A percentile compares a stretch with the other conserved stretches of the same genome.
These are phyloP conservation scores for Vanderwaltozyma yarrowii DNA, from an alignment of 805 yeast species.

Conservation along the genomic window DNA sequence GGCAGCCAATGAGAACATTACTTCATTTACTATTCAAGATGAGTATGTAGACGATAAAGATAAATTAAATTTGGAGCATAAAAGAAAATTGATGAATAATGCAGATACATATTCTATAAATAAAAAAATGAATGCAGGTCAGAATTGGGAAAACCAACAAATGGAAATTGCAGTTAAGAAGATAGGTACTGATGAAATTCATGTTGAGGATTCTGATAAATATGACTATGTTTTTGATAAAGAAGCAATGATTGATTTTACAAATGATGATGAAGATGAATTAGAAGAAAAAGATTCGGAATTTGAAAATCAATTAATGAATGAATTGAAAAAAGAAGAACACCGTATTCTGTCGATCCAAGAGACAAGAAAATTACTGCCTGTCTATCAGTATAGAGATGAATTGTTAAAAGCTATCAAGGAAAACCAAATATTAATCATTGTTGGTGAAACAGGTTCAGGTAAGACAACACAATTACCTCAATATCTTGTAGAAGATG, in stretches of 20 bases:
- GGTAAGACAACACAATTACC: conserved; percentile 94
- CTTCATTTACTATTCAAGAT: conserved; percentile 41
- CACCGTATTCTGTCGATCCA: conserved; percentile 28
- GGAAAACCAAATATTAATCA: conserved; percentile 56
- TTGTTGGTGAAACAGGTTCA: conserved; percentile 86
- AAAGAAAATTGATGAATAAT: conserved; percentile 39
- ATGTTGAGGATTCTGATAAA: conserved; percentile 27
- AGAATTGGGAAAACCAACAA: conserved; percentile 29
- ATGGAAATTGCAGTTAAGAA: conserved; percentile 18
- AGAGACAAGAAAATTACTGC: conserved; percentile 54
- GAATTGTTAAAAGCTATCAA: conserved; percentile 50
- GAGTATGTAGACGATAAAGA: conserved; percentile 37
- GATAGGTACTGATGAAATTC: conserved; percentile 18
- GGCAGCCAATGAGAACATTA: background rate
- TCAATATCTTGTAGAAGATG: conserved; percentile 75
- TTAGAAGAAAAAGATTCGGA: conserved; percentile 26
- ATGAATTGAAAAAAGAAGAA: conserved; percentile 20
- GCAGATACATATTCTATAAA: conserved; percentile 12
- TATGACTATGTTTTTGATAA: conserved; percentile 74
- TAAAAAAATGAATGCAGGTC: conserved; percentile 19
- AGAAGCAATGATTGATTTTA: conserved; percentile 48
- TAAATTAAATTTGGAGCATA: conserved; percentile 11
- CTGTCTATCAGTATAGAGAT: conserved; percentile 58
- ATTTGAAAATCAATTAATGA: conserved; percentile 15
- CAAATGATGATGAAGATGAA: conserved; percentile 31